Conservation (phyloP, 2,329 filamentous ascomycete genomes). For the Penicillium rolfsii region DNA sequence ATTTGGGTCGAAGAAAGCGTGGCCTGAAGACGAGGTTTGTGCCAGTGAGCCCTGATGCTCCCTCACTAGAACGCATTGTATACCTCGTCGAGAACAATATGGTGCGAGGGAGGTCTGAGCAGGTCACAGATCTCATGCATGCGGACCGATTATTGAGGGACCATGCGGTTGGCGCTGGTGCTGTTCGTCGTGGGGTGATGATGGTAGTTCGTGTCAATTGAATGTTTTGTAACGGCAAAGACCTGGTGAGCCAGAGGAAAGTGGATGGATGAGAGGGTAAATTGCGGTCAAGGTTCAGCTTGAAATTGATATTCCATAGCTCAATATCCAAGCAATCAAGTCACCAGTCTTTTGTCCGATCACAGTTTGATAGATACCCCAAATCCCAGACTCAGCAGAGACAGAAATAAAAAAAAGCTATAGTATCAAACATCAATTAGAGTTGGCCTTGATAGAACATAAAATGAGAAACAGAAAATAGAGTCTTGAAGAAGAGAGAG, state of each 20-base stretch:
- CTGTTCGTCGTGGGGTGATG: constrained; percentile 35
- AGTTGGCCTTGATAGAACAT: not conserved
- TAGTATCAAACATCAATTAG: not conserved
- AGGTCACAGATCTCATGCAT: constrained; percentile 39
- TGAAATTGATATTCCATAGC: not conserved
- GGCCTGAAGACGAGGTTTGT: constrained; percentile 41
- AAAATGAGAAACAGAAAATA: not conserved
- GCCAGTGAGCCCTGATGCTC: constrained; percentile 41
- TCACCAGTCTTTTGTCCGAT: not conserved
- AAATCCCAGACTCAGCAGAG: not conserved
- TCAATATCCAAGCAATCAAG: not conserved
- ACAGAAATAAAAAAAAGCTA: not conserved
- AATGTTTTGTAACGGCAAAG: not conserved
- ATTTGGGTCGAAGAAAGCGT: constrained; percentile 26
- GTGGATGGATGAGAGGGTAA: not conserved
- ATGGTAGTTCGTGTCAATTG: constrained; percentile 36
- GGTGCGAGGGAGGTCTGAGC: constrained; percentile 39
- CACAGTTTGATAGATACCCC: not conserved
- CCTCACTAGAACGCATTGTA: constrained; percentile 40
- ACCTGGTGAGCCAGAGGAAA: not conserved
- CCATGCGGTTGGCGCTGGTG: constrained; percentile 35
- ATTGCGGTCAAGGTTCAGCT: not conserved
- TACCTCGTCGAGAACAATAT: constrained; percentile 41
- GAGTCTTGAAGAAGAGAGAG: not conserved
- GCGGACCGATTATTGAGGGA: constrained; percentile 40